These are phyloP conservation scores for Neonectria coccinea DNA, from an alignment of 2,329 filamentous ascomycete genomes.

Conservation along the genomic window DNA sequence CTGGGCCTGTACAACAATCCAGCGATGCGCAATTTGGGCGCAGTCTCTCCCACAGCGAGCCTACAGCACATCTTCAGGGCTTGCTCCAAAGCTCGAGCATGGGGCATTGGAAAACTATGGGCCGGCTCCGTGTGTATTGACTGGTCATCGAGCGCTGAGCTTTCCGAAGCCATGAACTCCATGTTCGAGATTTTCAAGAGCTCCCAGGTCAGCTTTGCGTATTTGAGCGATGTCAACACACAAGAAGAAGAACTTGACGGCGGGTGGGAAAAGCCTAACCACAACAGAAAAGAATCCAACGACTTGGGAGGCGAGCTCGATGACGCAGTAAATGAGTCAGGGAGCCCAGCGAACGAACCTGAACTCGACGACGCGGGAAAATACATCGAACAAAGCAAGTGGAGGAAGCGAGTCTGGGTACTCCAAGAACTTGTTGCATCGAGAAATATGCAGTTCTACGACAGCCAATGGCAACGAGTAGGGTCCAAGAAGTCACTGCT, in stretches of 20 bases:
- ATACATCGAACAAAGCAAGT: not conserved
- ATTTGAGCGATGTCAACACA: not conserved
- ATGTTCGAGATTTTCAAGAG: not conserved
- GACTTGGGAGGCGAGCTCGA: too few relatives aligned
- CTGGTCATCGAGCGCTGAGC: not conserved
- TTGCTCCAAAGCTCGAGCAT: not conserved
- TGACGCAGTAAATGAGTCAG: too few relatives aligned
- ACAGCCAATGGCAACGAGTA: not conserved
- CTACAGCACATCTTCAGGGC: not conserved
- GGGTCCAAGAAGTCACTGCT: not conserved
- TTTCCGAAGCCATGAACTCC: constrained; percentile 6
- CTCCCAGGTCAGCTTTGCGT: not conserved
- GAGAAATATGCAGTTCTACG: not conserved
- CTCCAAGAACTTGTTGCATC: constrained; percentile 6
- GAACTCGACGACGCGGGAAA: too few relatives aligned
- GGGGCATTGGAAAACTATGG: not conserved
- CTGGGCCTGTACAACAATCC: not conserved
- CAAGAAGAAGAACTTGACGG: not conserved
- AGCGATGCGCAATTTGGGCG: not conserved
- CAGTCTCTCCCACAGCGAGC: not conserved
- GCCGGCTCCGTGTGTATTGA: constrained; percentile 1
- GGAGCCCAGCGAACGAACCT: too few relatives aligned
- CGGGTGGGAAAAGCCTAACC: not conserved
- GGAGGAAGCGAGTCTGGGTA: not conserved
- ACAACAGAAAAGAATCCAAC: too few relatives aligned